These are phyloP conservation scores for Flammula alnicola DNA, from an alignment of 1,284 basidiomycete species.

Conservation along the genomic window DNA sequence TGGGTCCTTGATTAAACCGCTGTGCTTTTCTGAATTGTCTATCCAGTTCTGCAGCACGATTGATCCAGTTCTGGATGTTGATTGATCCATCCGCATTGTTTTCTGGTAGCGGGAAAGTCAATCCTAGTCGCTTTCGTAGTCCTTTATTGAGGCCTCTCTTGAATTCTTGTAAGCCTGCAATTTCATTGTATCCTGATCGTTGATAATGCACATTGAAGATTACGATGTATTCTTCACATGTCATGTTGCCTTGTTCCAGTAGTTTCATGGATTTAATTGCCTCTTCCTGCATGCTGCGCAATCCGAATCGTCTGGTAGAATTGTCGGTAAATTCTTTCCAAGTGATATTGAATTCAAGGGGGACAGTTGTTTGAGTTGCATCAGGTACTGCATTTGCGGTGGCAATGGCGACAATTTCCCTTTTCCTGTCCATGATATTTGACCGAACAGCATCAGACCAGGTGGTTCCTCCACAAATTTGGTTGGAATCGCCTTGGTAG, in stretches of 20 bases:
- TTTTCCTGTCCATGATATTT: background rate
- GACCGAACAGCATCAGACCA: background rate
- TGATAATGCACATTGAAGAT: background rate
- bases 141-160: background rate
- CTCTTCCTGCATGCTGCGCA: background rate
- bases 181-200: conserved; percentile 3
- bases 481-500: background rate
- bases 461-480: conserved; percentile 2
- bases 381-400: background rate
- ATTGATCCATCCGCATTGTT: conserved; percentile 3
- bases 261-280: conserved; percentile 4
- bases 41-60: background rate
- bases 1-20: background rate
- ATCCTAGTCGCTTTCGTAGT: background rate
- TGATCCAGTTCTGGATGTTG: conserved; percentile 6
- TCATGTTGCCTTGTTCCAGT: conserved; percentile 6
- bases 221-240: conserved; percentile 7
- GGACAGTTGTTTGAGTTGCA: background rate
- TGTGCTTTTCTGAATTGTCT: background rate
- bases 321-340: background rate
- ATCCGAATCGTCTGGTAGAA: conserved; percentile 2
- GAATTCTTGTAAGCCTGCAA: conserved; percentile 4
- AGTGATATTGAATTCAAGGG: background rate
- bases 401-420: background rate
- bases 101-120: background rate